Evolutionary conservation across 257 asterid genomes (phyloP).

Genomic region (Craterostigma plantagineum): DNA sequence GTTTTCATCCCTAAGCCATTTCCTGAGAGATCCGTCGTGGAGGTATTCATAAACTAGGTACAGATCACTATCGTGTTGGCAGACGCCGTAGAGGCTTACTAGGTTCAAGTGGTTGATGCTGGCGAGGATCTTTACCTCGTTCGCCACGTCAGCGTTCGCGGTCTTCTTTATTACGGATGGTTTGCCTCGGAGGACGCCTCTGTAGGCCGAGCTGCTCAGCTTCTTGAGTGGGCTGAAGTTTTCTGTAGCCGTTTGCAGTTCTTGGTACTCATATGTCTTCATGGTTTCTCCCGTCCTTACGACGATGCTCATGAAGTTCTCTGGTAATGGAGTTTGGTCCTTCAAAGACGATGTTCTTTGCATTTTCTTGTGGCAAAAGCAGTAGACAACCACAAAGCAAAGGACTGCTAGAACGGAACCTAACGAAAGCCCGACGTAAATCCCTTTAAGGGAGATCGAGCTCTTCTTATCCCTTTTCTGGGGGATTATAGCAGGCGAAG

Average conservation of each 20-base stretch:
- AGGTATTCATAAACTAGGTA: conserved; percentile 50
- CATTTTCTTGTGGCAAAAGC: no score
- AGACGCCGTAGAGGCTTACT: conserved; percentile 41
- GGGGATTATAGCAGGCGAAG: neutral
- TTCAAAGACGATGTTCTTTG: neutral
- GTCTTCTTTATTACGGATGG: conserved; percentile 19
- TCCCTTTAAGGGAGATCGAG: conserved; percentile 2
- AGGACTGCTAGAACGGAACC: conserved; percentile 33
- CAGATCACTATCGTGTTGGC: conserved; percentile 18
- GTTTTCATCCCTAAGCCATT: conserved; percentile 28
- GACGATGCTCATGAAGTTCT: conserved; percentile 18
- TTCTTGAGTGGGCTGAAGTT: conserved; percentile 22
- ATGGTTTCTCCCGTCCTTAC: conserved; percentile 18
- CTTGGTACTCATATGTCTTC: conserved; percentile 27
- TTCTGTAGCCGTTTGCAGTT: conserved; percentile 32
- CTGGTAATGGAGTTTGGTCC: conserved; percentile 12
- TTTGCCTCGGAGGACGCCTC: conserved; percentile 35
- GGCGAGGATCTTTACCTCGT: conserved; percentile 34
- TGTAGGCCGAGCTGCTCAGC: conserved; percentile 21
- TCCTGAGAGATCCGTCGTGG: conserved; percentile 40
- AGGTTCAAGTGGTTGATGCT: conserved; percentile 49
- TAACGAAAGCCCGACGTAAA: conserved; percentile 22
- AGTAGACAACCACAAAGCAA: conserved; percentile 8
- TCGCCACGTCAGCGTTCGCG: conserved; percentile 18
- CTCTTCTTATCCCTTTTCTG: conserved; percentile 6